phyloP scores from a whole-genome alignment of 2,329 filamentous ascomycete genomes.

The Colletotrichum aenigma region DNA sequence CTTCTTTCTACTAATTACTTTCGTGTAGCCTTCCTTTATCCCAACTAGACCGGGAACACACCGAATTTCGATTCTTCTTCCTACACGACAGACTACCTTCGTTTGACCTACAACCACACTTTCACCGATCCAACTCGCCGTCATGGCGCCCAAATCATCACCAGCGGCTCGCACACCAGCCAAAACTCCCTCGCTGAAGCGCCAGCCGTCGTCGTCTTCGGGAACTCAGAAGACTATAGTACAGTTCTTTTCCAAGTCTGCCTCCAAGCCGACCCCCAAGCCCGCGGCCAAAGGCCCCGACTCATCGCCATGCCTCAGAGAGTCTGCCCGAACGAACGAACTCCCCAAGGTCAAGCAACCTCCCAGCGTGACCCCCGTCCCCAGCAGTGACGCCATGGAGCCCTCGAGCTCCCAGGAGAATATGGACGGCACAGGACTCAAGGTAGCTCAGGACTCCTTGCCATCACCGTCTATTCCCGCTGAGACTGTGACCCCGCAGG shows the following conservation, averaged over 20 bases:
- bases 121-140: not conserved
- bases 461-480: conserved; percentile 44
- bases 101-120: not conserved
- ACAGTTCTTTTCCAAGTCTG: conserved; percentile 47
- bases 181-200: conserved; percentile 30
- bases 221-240: conserved; percentile 47
- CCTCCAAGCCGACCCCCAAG: conserved; percentile 35
- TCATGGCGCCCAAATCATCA: conserved; percentile 23
- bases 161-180: conserved; percentile 38
- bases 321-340: conserved; percentile 49
- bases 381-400: conserved; percentile 78
- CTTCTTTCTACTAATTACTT: not conserved
- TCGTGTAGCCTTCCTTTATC: not conserved
- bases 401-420: conserved; percentile 73
- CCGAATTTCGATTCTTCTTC: not conserved
- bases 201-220: conserved; percentile 22
- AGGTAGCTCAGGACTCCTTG: conserved; percentile 59
- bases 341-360: conserved; percentile 41
- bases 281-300: conserved; percentile 33
- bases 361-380: conserved; percentile 69
- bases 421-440: conserved; percentile 46
- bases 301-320: conserved; percentile 41
- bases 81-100: not conserved
- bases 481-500: conserved; percentile 45
- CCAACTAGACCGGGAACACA: not conserved